Base-by-base conservation (phyloP, 2,329 filamentous ascomycete species). In the Cucurbitaria berberidis region DNA sequence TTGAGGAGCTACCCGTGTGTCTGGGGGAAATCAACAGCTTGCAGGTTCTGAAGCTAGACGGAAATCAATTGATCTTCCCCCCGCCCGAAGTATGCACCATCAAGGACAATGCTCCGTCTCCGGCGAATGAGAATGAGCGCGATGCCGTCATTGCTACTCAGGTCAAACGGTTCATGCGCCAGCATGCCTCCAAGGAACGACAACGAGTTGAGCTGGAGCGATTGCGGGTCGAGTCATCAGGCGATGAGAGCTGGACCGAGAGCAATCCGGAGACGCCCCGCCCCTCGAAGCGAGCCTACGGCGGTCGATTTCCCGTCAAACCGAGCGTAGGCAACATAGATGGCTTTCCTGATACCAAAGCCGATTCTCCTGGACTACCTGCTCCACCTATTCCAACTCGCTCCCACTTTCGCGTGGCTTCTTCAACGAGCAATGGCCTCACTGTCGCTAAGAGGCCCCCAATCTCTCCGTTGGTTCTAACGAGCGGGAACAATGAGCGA, bases 11-110 rank as follows among this genome's bases (percentile, higher is more conserved):
- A 16, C 93, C 93, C 1, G 78, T 90, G 6, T 93, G 90, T 60
- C 78, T 98, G 19, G 91, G 90, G 48, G 92, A 96, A 60, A 96
- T 97, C 89, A 87, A 84, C 51, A 95, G 91, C 49, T 78, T 98
- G 53, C 90, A 93, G 70, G 89, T 96, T 61, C 81, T 98, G 51
- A 96, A 96, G 74, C 85, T 97, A 30, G 89, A 93, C 52, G 91
- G 91, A 40, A 97, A 97, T 64, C 90, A 90, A 8, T 84, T 97
- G 53, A 84, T 83, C 53, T 93, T 93, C 64, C 92, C 92, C 3
- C 88, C 80, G 6, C 71, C 72, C 1, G 78, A 81, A 8, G 72
- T 77, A 27, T 77, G 72, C 63, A 72, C 72, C 29, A 74, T 80
- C 58, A 69, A 66, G 44, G 73, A 75, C 58, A 74, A 74, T 48